A percentile compares a stretch with the other conserved stretches of the same genome.
Conservation (phyloP, 768 basidiomycete genomes). For the Dacryopinax primogenitus region DNA sequence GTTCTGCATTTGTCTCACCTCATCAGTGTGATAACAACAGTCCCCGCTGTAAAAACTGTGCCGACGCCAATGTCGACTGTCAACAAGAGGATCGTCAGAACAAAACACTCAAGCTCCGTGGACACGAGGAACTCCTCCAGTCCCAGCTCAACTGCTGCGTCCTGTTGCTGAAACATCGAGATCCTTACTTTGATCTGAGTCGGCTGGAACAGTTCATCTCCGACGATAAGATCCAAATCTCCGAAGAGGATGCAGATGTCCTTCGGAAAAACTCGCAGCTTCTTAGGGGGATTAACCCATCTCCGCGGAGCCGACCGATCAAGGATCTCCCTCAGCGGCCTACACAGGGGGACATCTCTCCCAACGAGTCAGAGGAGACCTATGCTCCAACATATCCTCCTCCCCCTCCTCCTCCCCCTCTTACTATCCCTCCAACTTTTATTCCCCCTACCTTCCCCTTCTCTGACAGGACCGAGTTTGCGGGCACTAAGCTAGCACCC, state of each 20-base stretch:
- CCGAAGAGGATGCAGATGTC: neutral
- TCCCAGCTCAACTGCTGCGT: constrained; percentile 66
- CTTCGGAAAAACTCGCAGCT: constrained; percentile 36
- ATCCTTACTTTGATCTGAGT: constrained; percentile 53
- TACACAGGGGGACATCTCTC: constrained; percentile 21
- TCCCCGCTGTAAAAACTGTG: constrained; percentile 73
- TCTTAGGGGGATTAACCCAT: constrained; percentile 21
- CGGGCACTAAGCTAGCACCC: neutral
- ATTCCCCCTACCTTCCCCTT: constrained; percentile 18
- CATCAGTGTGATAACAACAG: constrained; percentile 79
- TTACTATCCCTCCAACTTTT: constrained; percentile 20
- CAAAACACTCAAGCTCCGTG: constrained; percentile 72
- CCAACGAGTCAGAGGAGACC: constrained; percentile 25
- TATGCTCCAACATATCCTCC: constrained; percentile 21
- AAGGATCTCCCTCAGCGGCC: neutral
- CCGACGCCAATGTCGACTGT: constrained; percentile 63
- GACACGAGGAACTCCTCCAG: constrained; percentile 72
- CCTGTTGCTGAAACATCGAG: constrained; percentile 58
- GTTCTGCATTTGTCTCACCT: neutral
- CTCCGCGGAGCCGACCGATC: constrained; percentile 12
- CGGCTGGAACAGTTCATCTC: constrained; percentile 51
- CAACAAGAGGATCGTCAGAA: constrained; percentile 82
- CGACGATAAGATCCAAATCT: constrained; percentile 31
- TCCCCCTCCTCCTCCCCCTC: constrained; percentile 23
- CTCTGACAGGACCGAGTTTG: constrained; percentile 6